phyloP scores from a whole-genome alignment of 352 stramenopile genomes.

The Globisporangium echinulatum region DNA sequence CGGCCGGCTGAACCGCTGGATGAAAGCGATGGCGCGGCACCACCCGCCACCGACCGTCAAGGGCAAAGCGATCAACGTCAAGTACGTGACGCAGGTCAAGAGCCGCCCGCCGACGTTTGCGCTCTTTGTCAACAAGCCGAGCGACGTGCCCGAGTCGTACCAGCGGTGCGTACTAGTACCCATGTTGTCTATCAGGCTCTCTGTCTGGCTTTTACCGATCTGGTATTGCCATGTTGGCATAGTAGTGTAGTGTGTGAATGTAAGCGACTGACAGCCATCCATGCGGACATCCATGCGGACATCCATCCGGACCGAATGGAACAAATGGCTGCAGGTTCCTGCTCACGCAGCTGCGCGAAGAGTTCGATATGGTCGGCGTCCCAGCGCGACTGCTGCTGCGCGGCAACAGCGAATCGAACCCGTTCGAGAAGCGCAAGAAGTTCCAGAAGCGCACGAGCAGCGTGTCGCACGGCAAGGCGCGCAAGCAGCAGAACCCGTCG shows the following conservation, averaged over 20 bases:
- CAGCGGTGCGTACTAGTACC: slow-evolving; percentile 31
- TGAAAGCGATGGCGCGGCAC: slow-evolving; percentile 78
- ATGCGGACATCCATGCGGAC: too few relatives aligned
- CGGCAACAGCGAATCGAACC: slow-evolving; percentile 68
- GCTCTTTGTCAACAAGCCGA: slow-evolving; percentile 76
- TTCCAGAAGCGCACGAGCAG: slow-evolving; percentile 75
- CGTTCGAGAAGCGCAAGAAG: slow-evolving; percentile 79
- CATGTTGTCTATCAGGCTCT: not conserved
- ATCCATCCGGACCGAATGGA: too few relatives aligned
- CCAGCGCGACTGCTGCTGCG: slow-evolving; percentile 67
- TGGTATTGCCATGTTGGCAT: not conserved
- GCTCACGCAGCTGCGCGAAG: slow-evolving; percentile 66
- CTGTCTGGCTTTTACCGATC: not conserved
- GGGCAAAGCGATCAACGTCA: slow-evolving; percentile 82
- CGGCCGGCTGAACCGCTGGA: slow-evolving; percentile 72
- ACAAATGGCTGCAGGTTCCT: slow-evolving; percentile 33
- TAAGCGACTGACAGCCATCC: too few relatives aligned
- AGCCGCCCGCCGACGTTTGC: slow-evolving; percentile 74
- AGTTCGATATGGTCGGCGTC: slow-evolving; percentile 83
- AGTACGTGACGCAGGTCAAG: slow-evolving; percentile 86
- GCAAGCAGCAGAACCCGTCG: slow-evolving; percentile 13
- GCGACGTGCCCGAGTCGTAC: slow-evolving; percentile 70
- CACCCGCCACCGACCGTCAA: slow-evolving; percentile 76
- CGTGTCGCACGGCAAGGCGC: slow-evolving; percentile 51
- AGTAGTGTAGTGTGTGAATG: too few relatives aligned